Conservation (phyloP, 768 basidiomycete species). For the Rhodotorula toruloides region DNA sequence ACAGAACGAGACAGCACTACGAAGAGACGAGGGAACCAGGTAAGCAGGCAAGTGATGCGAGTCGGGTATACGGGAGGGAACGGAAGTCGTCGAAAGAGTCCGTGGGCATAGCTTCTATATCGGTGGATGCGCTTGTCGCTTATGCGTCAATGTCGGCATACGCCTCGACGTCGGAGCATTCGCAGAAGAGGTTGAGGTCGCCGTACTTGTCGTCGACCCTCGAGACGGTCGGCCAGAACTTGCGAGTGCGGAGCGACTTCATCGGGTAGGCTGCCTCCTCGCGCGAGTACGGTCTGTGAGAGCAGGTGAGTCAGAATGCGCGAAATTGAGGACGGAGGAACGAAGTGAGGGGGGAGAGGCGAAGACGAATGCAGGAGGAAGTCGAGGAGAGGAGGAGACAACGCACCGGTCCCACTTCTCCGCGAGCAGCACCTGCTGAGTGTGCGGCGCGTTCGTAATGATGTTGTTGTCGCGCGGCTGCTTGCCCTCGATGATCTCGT, state of each 20-base stretch:
- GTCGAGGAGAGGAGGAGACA: too few relatives aligned
- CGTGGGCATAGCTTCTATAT: neutral
- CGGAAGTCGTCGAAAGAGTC: too few relatives aligned
- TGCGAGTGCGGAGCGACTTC: conserved; percentile 73
- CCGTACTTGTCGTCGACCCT: conserved; percentile 93
- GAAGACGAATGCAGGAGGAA: too few relatives aligned
- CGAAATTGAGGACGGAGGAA: neutral
- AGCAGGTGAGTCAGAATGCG: neutral
- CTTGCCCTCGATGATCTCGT: conserved; percentile 76
- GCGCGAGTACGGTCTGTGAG: conserved; percentile 78
- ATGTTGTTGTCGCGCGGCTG: conserved; percentile 88
- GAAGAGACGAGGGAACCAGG: too few relatives aligned
- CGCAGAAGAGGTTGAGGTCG: conserved; percentile 64
- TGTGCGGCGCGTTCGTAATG: conserved; percentile 89
- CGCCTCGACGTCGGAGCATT: conserved; percentile 47
- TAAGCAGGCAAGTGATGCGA: neutral
- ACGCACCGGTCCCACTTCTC: conserved; percentile 78
- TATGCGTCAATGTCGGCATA: conserved; percentile 13
- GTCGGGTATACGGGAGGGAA: neutral
- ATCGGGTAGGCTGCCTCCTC: conserved; percentile 86
- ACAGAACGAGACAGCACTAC: neutral
- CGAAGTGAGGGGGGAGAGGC: neutral
- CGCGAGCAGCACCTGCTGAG: conserved; percentile 68
- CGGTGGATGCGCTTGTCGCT: too few relatives aligned
- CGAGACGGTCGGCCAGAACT: conserved; percentile 94